Base-by-base conservation (phyloP, 805 yeast genomes). In the Sugiyamaella qingdaonensis region DNA sequence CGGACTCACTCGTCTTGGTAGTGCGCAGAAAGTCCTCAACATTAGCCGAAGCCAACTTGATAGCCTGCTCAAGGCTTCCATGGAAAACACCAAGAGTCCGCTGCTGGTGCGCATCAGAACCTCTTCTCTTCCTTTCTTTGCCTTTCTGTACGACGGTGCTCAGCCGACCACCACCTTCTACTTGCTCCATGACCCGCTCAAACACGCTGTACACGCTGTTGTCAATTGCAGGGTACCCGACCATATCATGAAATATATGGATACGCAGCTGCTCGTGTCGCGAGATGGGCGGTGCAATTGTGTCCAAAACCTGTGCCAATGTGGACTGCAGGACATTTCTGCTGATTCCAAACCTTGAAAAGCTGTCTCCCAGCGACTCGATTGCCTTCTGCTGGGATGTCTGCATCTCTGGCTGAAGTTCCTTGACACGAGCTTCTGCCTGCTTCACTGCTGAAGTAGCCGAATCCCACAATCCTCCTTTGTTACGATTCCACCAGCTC, bases 41-140 rank as follows among this genome's bases (percentile, higher is more conserved):
- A 64, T 89, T 91, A 2, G 97, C 98, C 62, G 80, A 77, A 39
- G 95, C 86, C 54, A 94, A 78, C 67, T 94, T 92, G 63, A 87
- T 95, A 11, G 94, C 97, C 67, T 89, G 95, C 43, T 82, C 78
- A 1, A 82, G 63, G 58, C 86, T 85, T 8, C 97, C 97, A 18
- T 77, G 72, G 65, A 90, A 88, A 60, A 87, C 67, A 57, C 85
- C 85, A 61, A 92, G 77, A 47, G 80, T 79, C 31, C 78, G 74
- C 54, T 66, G 65, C 24, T 49, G 61, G 41, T 59, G 65, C 37
- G 60, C 58, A 46, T 68, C 72, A 4, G 72, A 64, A 27, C 67
- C 73, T 4, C 69, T 63, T 13, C 67, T 57, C 45, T 63, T 66
- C 10, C 71, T 71, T 50, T 72, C 74, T 42, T 66, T 63, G 41